Percentiles rank a stretch among this genome's conserved stretches.
phyloP scores from a whole-genome alignment of 1,139 yeast species.

The Lipomyces yarrowii region DNA sequence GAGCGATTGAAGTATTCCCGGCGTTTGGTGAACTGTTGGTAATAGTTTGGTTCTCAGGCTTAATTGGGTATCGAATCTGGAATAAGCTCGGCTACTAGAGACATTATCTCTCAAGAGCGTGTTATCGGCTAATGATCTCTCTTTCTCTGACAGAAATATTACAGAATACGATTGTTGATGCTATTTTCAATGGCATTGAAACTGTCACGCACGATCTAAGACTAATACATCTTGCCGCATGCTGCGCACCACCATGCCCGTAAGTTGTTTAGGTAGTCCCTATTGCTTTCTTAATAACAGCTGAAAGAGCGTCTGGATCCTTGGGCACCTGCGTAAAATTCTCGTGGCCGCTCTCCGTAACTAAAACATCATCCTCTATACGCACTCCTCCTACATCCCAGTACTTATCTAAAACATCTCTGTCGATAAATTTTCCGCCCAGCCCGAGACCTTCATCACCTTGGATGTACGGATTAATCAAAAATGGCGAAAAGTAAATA shows the following conservation, averaged over 20 bases:
- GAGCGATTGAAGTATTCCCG: background rate
- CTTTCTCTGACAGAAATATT: background rate
- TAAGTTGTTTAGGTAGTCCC: background rate
- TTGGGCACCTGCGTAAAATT: slow-evolving; percentile 74
- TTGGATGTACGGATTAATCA: slow-evolving; percentile 66
- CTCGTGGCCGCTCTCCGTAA: slow-evolving; percentile 75
- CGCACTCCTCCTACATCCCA: slow-evolving; percentile 94
- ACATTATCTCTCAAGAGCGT: background rate
- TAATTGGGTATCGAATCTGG: background rate
- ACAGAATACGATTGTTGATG: background rate
- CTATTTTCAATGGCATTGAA: background rate
- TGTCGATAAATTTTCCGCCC: slow-evolving; percentile 63
- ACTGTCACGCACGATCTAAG: background rate
- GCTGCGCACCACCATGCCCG: background rate
- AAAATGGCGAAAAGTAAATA: slow-evolving; percentile 80
- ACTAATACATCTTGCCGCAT: background rate
- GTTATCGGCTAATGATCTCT: background rate
- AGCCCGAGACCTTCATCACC: slow-evolving; percentile 47
- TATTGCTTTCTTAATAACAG: slow-evolving; percentile 16
- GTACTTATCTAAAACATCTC: slow-evolving; percentile 69
- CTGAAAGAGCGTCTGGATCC: slow-evolving; percentile 44
- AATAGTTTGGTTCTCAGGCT: background rate
- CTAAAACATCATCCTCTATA: slow-evolving; percentile 88
- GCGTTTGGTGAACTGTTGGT: background rate
- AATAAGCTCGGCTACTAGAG: background rate